Base-by-base conservation (phyloP, 768 basidiomycete species). In the Gloeopeniophorella convolvens region DNA sequence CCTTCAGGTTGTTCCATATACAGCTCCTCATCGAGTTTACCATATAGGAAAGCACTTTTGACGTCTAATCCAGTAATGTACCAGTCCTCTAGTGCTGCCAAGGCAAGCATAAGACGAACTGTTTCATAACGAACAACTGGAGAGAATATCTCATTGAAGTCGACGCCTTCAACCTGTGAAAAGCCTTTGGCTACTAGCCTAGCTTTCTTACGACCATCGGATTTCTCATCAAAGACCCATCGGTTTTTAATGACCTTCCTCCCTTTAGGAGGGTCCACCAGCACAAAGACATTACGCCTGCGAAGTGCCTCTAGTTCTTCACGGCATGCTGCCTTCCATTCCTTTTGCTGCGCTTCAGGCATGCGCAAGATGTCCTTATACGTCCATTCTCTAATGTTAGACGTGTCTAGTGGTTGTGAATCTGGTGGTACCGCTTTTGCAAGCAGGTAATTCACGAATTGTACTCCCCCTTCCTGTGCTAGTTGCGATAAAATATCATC, bases 181-280 rank as follows among this genome's bases (percentile, higher is more conserved):
- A 64, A 73, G 0, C 74, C 73, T 54, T 66, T 59, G 1, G 68
- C 71, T 1, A 73, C 70, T 20, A 75, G 42, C 12, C 64, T n/a
- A 0, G 63, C 70, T 43, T 71, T 72, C 37, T 52, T 61, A 46
- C 54, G 45, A 10, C 34, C 50, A 39, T 64, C 57, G 31, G 42
- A 35, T 51, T 67, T 67, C 16, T 52, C 26, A 18, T 47, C 54
- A 48, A 56, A 66, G 35, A 65, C 63, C 58, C 63, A 66, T 11
- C 57, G 52, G 31, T 47, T 35, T 11, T 55, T 57, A 21, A 65
- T 53, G 23, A 48, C 13, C 35, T 62, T 63, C 26, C 43, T 28
- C 11, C 54, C 60, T 15, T 36, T 15, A 3, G 45, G 45, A 15
- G 16, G 33, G 15, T 31, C 24, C 21, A 44, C 39, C 4, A 34